Evolutionary conservation across 2,329 filamentous ascomycete species (phyloP).

Genomic region (Hypoxylon sp.): DNA sequence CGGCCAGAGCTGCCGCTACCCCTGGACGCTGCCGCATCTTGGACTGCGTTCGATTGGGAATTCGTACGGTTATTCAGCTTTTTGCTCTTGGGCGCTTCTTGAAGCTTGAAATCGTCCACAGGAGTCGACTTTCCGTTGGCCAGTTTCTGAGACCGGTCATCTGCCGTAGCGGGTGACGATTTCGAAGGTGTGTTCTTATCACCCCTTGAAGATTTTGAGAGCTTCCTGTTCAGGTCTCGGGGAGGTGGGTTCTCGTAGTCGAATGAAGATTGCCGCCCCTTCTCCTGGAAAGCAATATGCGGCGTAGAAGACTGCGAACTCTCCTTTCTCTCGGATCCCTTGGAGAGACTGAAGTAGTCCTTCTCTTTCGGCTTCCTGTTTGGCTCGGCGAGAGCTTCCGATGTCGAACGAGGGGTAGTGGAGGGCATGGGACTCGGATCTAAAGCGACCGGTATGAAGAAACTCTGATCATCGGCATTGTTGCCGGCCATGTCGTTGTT

Average conservation of each 20-base stretch:
- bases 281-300: constrained; percentile 93
- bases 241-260: constrained; percentile 64
- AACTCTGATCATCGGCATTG: constrained; percentile 67
- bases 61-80: constrained; percentile 55
- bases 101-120: constrained; percentile 75
- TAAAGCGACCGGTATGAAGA: constrained; percentile 78
- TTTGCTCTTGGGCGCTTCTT: constrained; percentile 78
- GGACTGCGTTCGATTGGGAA: constrained; percentile 53
- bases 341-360: constrained; percentile 66
- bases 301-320: constrained; percentile 70
- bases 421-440: constrained; percentile 71
- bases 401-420: constrained; percentile 61
- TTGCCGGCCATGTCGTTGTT: constrained; percentile 53
- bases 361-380: constrained; percentile 58
- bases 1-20: constrained; percentile 49
- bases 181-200: constrained; percentile 47
- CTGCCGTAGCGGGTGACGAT: constrained; percentile 43
- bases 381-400: constrained; percentile 56
- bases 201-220: constrained; percentile 54
- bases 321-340: constrained; percentile 55
- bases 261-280: constrained; percentile 70
- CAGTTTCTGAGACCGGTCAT: constrained; percentile 52
- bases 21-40: constrained; percentile 50
- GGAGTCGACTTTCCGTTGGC: constrained; percentile 49
- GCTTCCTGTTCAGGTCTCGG: constrained; percentile 58